A percentile compares a stretch with the other conserved stretches of the same genome.
These are phyloP conservation scores for Monilinia laxa DNA, from an alignment of 2,329 filamentous ascomycete species.

Conservation along the genomic window DNA sequence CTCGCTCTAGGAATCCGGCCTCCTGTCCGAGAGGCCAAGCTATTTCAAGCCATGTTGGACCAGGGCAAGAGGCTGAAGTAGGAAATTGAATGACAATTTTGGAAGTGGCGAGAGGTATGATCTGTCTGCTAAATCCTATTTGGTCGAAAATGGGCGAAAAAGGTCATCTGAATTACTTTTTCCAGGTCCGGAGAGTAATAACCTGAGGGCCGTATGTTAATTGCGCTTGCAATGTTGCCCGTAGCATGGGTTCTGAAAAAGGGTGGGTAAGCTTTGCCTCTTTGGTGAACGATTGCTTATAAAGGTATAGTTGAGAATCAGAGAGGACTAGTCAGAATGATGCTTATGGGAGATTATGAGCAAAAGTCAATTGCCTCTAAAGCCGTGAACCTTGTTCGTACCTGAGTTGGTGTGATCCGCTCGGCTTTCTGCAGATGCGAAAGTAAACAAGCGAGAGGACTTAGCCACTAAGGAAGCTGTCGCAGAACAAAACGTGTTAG, in stretches of 20 bases:
- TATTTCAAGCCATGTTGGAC: conserved; percentile 5
- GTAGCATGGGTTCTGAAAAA: conserved; percentile 4
- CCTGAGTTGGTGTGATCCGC: conserved; percentile 30
- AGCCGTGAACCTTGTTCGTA: conserved; percentile 29
- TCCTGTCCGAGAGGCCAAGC: conserved; percentile 11
- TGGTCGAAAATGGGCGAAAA: conserved; percentile 9
- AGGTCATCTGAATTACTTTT: conserved; percentile 20
- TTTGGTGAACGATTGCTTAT: background rate
- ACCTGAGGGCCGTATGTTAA: background rate
- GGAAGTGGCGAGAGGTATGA: conserved; percentile 1
- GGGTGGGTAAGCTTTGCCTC: conserved; percentile 13
- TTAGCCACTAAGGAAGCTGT: conserved; percentile 11
- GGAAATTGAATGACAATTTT: conserved; percentile 19
- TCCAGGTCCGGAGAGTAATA: background rate
- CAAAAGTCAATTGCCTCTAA: background rate
- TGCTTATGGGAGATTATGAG: background rate
- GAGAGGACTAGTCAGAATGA: background rate
- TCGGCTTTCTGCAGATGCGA: conserved; percentile 27
- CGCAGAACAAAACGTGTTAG: conserved; percentile 21
- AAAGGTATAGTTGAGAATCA: background rate
- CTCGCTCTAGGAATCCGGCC: conserved; percentile 16
- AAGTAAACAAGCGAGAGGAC: conserved; percentile 10
- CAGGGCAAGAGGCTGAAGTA: conserved; percentile 4
- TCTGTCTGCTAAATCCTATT: background rate
- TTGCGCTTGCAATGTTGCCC: conserved; percentile 3